A percentile compares a stretch with the other conserved stretches of the same genome.
Evolutionary conservation across 1,284 basidiomycete genomes (phyloP).

Genomic region (Moesziomyces globuligerus): DNA sequence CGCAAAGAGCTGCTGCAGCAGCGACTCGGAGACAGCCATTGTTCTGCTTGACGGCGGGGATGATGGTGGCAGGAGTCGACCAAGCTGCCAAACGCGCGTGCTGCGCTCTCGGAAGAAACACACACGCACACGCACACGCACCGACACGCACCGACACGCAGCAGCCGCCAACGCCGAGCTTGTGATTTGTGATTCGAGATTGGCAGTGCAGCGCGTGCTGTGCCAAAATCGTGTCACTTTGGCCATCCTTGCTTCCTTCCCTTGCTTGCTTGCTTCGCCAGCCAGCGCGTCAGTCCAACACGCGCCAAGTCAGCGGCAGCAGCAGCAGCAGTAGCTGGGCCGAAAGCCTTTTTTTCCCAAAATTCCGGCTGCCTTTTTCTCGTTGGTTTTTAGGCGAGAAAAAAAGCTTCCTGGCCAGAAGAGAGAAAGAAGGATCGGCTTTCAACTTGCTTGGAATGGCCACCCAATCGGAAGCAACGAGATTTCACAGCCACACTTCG

Average conservation of each 20-base stretch:
- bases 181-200: background rate
- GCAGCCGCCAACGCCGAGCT: background rate
- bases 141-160: too few species aligned
- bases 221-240: background rate
- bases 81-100: too few species aligned
- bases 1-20: constrained; percentile 34
- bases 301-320: constrained; percentile 1
- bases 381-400: background rate
- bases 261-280: too few species aligned
- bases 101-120: too few species aligned
- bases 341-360: background rate
- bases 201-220: background rate
- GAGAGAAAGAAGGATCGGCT: too few species aligned
- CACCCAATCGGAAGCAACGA: background rate
- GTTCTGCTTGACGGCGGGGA: background rate
- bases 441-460: background rate
- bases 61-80: background rate
- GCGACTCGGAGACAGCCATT: constrained; percentile 17
- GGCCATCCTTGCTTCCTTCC: background rate
- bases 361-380: constrained; percentile 3
- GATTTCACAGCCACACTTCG: background rate
- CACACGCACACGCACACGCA: too few species aligned
- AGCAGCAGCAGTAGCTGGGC: too few species aligned
- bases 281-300: too few species aligned
- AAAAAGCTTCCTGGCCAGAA: background rate